These are phyloP conservation scores for Didymella keratinophila DNA, from an alignment of 2,329 filamentous ascomycete genomes.

Conservation along the genomic window DNA sequence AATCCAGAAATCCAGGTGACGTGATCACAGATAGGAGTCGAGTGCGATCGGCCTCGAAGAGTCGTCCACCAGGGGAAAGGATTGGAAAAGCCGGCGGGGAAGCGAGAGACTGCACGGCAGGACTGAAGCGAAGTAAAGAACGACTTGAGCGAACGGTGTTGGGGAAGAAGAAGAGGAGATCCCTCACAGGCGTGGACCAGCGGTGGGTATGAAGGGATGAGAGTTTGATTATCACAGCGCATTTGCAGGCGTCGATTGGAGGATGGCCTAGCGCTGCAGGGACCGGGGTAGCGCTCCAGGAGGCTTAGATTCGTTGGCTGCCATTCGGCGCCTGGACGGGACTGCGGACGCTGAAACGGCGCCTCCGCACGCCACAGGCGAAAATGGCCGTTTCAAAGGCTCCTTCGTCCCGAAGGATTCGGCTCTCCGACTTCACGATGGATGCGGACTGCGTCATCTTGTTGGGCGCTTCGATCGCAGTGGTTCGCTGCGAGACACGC, in stretches of 20 bases:
- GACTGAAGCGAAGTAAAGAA: slow-evolving; percentile 22
- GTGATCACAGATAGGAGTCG: slow-evolving; percentile 30
- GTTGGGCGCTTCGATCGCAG: slow-evolving; percentile 2
- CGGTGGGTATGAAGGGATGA: slow-evolving; percentile 33
- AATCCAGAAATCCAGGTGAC: slow-evolving; percentile 31
- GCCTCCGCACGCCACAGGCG: slow-evolving; percentile 27
- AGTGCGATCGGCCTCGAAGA: slow-evolving; percentile 34
- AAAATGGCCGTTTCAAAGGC: slow-evolving; percentile 32
- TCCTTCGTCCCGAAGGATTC: slow-evolving; percentile 18
- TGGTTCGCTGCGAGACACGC: slow-evolving; percentile 18
- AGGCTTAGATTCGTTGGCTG: slow-evolving; percentile 24
- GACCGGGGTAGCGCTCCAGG: slow-evolving; percentile 18
- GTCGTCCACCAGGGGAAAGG: slow-evolving; percentile 43
- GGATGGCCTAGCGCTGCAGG: slow-evolving; percentile 22
- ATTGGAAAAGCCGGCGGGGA: slow-evolving; percentile 40
- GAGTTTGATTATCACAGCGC: slow-evolving; percentile 36
- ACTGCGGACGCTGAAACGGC: slow-evolving; percentile 25
- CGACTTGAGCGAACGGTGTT: slow-evolving; percentile 36
- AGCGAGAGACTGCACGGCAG: slow-evolving; percentile 29
- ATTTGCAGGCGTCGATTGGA: slow-evolving; percentile 29
- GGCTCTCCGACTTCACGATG: slow-evolving; percentile 25
- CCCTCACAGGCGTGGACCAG: slow-evolving; percentile 25
- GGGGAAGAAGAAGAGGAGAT: slow-evolving; percentile 28
- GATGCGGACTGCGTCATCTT: slow-evolving; percentile 24
- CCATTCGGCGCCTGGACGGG: slow-evolving; percentile 24